Evolutionary conservation across 345 rosid species (phyloP).

Genomic region (Kandelia obovata): DNA sequence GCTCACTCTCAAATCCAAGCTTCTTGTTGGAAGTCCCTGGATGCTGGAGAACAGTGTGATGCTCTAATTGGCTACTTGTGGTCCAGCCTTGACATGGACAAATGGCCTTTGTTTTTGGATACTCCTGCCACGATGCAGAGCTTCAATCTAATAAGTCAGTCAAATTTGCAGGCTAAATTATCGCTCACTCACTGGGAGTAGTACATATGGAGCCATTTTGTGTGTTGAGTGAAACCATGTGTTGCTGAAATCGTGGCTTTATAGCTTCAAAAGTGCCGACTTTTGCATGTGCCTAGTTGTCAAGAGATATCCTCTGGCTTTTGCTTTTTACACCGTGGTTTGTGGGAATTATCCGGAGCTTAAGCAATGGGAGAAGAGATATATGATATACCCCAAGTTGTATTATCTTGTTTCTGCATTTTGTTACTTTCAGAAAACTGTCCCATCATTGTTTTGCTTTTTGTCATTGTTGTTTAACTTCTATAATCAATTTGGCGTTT

Average conservation of each 20-base stretch:
- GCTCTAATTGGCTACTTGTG: no score
- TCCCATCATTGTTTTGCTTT: background rate
- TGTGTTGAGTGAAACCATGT: background rate
- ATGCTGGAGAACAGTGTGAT: no score
- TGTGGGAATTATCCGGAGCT: background rate
- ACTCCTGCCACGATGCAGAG: background rate
- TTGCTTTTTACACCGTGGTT: background rate
- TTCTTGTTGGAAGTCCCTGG: no score
- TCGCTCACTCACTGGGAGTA: background rate
- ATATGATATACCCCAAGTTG: background rate
- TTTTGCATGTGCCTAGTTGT: slow-evolving; percentile 12
- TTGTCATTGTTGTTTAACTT: background rate
- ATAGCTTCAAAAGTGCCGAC: background rate
- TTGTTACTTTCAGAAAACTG: background rate
- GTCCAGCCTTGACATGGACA: no score
- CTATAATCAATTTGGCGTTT: no score
- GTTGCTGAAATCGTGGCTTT: background rate
- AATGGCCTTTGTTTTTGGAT: no score
- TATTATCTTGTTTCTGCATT: no score
- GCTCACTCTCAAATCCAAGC: no score
- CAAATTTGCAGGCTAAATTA: background rate
- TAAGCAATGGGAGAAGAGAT: background rate
- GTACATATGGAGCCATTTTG: background rate
- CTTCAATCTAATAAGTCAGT: background rate
- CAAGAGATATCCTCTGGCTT: background rate